Evolutionary conservation across 2,329 filamentous ascomycete species (phyloP).

Genomic region (Sclerotinia subarctica): DNA sequence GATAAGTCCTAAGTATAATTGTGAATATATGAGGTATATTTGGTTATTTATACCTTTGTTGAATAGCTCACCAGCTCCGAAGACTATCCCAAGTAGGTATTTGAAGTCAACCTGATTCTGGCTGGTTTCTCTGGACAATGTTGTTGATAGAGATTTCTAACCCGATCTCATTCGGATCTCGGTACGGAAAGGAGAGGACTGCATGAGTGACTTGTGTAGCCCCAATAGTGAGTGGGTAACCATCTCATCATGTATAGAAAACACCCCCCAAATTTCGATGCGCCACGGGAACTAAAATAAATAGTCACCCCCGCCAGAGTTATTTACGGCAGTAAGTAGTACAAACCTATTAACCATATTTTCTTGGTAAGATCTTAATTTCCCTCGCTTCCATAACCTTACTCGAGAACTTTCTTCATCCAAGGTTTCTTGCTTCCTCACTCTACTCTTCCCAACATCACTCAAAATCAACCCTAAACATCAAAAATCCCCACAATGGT

Average conservation of each 20-base stretch:
- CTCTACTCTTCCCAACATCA: not conserved
- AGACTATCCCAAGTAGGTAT: not conserved
- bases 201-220: not conserved
- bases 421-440: not conserved
- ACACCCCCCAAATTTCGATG: not conserved
- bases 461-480: not conserved
- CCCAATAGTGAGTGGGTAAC: too few species aligned
- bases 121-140: too few species aligned
- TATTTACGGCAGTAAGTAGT: not conserved
- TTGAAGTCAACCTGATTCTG: too few species aligned
- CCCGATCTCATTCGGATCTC: not conserved
- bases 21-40: not conserved
- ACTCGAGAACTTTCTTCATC: not conserved
- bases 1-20: not conserved
- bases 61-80: not conserved
- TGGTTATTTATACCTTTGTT: not conserved
- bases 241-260: too few species aligned
- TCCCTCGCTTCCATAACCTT: not conserved
- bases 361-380: not conserved
- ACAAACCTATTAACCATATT: not conserved
- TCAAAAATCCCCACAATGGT: constrained; percentile 2
- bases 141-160: not conserved
- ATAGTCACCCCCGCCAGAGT: not conserved
- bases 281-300: too few species aligned
- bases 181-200: not conserved